A percentile compares a stretch with the other conserved stretches of the same genome.
Evolutionary conservation across 768 basidiomycete species (phyloP).

Genomic region (Paxillus rubicundulus): DNA sequence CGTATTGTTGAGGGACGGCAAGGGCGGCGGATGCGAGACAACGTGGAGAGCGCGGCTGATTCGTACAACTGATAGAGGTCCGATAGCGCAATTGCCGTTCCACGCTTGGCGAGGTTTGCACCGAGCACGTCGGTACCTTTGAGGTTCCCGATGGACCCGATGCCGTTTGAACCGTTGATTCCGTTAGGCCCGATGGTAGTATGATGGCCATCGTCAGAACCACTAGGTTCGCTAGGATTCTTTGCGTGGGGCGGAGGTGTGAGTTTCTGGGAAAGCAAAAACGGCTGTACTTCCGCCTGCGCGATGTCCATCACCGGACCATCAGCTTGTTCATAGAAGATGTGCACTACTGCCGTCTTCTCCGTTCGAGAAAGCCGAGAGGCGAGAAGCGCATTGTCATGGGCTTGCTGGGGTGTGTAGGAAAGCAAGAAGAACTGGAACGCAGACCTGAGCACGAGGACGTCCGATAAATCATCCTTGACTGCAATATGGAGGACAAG

Average conservation of each 20-base stretch:
- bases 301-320: slow-evolving; percentile 49
- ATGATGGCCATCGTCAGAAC: background rate
- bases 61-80: slow-evolving; percentile 60
- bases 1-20: slow-evolving; percentile 51
- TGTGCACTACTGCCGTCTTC: slow-evolving; percentile 80
- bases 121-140: background rate
- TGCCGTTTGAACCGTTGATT: background rate
- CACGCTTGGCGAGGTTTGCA: background rate
- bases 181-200: background rate
- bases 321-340: slow-evolving; percentile 54
- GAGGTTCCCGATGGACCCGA: background rate
- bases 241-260: slow-evolving; percentile 29
- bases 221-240: slow-evolving; percentile 18
- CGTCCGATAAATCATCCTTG: slow-evolving; percentile 65
- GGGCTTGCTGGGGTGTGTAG: slow-evolving; percentile 71
- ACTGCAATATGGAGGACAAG: slow-evolving; percentile 73
- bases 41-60: slow-evolving; percentile 61
- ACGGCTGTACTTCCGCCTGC: slow-evolving; percentile 57
- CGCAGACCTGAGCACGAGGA: slow-evolving; percentile 72
- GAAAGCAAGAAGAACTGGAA: slow-evolving; percentile 84
- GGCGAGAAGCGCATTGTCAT: slow-evolving; percentile 87
- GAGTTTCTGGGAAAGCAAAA: slow-evolving; percentile 51
- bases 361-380: slow-evolving; percentile 72
- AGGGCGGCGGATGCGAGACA: slow-evolving; percentile 59
- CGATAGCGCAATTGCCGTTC: slow-evolving; percentile 9